These are phyloP conservation scores for Myxozyma mucilagina DNA, from an alignment of 805 yeast genomes.

Conservation along the genomic window DNA sequence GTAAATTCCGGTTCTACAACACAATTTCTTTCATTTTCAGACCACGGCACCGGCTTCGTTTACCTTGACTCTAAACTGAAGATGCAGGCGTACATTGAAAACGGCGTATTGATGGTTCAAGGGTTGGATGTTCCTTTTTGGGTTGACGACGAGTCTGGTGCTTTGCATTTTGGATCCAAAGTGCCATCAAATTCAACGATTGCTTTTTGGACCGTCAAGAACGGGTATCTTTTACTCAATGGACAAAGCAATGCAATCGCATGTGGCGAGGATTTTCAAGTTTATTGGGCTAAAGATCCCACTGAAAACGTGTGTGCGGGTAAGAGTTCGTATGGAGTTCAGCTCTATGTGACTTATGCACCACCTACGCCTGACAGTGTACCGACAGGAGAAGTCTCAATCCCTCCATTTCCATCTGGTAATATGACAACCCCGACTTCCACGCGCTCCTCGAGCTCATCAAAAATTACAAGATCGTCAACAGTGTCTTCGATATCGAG, in stretches of 20 bases:
- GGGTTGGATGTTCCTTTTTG: neutral
- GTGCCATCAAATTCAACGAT: neutral
- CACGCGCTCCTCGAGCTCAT: too few relatives aligned
- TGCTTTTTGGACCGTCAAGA: conserved; percentile 9
- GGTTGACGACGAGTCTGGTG: conserved; percentile 10
- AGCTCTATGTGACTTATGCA: neutral
- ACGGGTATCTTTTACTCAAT: neutral
- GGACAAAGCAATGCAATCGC: conserved; percentile 15
- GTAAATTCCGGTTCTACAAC: too few relatives aligned
- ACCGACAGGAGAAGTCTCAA: too few relatives aligned
- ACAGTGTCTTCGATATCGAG: too few relatives aligned
- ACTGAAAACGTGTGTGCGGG: neutral
- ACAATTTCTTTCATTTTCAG: too few relatives aligned
- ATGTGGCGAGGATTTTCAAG: conserved; percentile 15
- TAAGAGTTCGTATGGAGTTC: neutral
- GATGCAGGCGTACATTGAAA: neutral
- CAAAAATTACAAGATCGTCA: too few relatives aligned
- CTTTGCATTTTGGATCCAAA: conserved; percentile 2
- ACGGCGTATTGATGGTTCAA: conserved; percentile 1
- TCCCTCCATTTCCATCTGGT: too few relatives aligned
- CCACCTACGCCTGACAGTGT: neutral
- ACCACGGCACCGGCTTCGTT: too few relatives aligned
- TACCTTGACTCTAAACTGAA: too few relatives aligned
- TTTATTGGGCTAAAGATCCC: conserved; percentile 16
- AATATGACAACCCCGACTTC: too few relatives aligned